phyloP scores from a whole-genome alignment of 441 rosid species.

The Croton laevigatus region DNA sequence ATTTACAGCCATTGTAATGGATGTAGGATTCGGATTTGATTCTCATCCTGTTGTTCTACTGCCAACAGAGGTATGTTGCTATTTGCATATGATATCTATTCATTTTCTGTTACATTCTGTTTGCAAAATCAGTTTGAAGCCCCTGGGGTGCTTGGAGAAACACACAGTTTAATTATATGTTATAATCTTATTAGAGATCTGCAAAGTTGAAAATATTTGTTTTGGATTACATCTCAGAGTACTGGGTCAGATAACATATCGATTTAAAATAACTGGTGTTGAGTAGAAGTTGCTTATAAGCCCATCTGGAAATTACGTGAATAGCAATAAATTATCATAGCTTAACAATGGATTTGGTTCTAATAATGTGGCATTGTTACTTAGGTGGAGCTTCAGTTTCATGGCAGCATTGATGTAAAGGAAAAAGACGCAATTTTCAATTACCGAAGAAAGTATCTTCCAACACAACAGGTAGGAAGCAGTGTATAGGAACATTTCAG shows the following conservation, averaged over 20 bases:
- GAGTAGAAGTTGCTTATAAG: conserved; percentile 5
- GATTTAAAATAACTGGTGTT: conserved; percentile 3
- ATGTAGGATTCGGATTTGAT: conserved; percentile 77
- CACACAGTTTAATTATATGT: neutral
- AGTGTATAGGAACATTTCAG: conserved; percentile 21
- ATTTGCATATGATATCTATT: neutral
- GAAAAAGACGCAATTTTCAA: conserved; percentile 85
- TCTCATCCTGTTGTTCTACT: conserved; percentile 74
- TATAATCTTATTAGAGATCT: neutral
- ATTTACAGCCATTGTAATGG: conserved; percentile 91
- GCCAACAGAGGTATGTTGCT: conserved; percentile 79
- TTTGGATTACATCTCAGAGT: neutral
- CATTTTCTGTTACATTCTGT: neutral
- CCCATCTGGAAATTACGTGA: neutral
- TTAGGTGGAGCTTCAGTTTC: conserved; percentile 91
- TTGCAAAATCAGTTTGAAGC: conserved; percentile 2
- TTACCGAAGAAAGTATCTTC: conserved; percentile 92
- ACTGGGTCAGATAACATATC: neutral
- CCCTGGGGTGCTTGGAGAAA: neutral
- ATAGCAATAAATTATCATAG: conserved; percentile 1
- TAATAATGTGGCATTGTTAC: conserved; percentile 25
- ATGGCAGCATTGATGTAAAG: conserved; percentile 52
- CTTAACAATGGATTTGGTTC: conserved; percentile 17
- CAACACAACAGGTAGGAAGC: conserved; percentile 79
- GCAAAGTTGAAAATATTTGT: neutral